Evolutionary conservation across 2,329 filamentous ascomycete species (phyloP).

Genomic region (Verticillium nubilum): DNA sequence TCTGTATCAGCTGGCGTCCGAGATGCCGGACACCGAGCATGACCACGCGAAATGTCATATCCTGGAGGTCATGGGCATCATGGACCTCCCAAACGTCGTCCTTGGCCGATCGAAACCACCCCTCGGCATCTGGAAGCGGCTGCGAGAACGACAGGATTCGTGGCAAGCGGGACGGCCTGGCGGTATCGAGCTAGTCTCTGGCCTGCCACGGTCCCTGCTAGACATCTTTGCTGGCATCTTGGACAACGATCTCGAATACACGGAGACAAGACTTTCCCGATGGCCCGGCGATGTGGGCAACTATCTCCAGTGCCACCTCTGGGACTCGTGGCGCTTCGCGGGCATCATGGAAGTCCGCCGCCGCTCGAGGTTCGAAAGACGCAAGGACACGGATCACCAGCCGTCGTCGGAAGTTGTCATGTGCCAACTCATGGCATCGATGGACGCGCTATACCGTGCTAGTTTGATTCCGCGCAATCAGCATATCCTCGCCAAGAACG

Average conservation of each 20-base stretch:
- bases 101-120: slow-evolving; percentile 7
- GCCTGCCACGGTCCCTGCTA: slow-evolving; percentile 18
- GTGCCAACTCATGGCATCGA: slow-evolving; percentile 15
- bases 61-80: slow-evolving; percentile 12
- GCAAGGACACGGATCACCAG: not conserved
- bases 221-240: slow-evolving; percentile 18
- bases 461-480: slow-evolving; percentile 10
- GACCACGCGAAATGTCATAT: slow-evolving; percentile 4
- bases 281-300: slow-evolving; percentile 20
- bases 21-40: not conserved
- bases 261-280: slow-evolving; percentile 12
- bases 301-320: slow-evolving; percentile 20
- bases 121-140: slow-evolving; percentile 9
- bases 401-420: slow-evolving; percentile 15
- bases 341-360: slow-evolving; percentile 17
- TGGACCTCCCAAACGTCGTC: slow-evolving; percentile 11
- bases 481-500: slow-evolving; percentile 16
- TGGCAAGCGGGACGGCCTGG: slow-evolving; percentile 5
- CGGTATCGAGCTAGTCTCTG: slow-evolving; percentile 22
- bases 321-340: slow-evolving; percentile 20
- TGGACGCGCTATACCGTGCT: slow-evolving; percentile 16
- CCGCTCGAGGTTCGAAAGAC: not conserved
- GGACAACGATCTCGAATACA: slow-evolving; percentile 2
- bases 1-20: slow-evolving; percentile 6
- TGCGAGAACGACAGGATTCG: slow-evolving; percentile 7